Percentiles rank a stretch among this genome's conserved stretches.
phyloP scores from a whole-genome alignment of 441 rosid species.

The Sinapis alba region DNA sequence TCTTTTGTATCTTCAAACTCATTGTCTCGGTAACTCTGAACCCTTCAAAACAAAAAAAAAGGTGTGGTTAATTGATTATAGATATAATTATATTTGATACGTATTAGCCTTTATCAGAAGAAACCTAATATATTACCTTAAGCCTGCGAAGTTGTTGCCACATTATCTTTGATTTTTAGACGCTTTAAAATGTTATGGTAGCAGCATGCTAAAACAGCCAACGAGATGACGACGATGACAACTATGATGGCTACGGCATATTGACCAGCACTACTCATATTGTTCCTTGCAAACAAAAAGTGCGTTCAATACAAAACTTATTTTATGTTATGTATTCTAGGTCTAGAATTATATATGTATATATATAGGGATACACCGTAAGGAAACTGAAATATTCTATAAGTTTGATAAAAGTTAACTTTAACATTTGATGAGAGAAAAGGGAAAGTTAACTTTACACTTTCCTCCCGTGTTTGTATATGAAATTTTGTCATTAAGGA shows the following conservation, averaged over 20 bases:
- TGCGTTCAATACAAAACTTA: not conserved
- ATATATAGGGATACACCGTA: not conserved
- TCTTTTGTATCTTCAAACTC: not conserved
- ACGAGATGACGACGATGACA: not conserved
- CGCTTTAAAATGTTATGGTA: not conserved
- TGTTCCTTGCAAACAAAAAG: not conserved
- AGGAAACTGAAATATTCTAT: not conserved
- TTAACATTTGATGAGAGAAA: not conserved
- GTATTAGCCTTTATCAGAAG: not conserved
- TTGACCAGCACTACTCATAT: not conserved
- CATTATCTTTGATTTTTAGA: not conserved
- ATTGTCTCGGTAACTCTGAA: not conserved
- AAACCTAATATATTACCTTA: slow-evolving; percentile 1
- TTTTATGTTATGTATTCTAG: not conserved
- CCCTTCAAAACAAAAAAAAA: not conserved
- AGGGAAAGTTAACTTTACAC: not conserved
- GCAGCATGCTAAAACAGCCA: not conserved
- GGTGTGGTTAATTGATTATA: not conserved
- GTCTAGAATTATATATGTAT: not conserved
- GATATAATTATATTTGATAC: not conserved
- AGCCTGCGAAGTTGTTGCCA: not conserved
- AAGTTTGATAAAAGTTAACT: not conserved
- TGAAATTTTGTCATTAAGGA: not conserved
- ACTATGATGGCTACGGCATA: not conserved
- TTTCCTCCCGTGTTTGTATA: not conserved